Base-by-base conservation (phyloP, 768 basidiomycete species). In the Calocybe gangraenosa region DNA sequence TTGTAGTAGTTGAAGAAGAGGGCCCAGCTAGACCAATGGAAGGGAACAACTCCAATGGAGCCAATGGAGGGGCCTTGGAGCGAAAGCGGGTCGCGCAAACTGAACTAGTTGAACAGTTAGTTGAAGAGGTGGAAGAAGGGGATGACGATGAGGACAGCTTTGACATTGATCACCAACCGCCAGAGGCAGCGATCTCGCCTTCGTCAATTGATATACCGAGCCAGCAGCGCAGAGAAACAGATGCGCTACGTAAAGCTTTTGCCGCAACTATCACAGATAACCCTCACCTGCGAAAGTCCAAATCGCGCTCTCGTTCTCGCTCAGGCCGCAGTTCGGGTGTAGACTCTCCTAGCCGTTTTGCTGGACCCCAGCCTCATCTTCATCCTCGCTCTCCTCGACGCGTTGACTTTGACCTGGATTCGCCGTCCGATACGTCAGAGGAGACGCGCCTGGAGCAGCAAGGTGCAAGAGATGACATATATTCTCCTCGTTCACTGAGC, bases 1-100 rank as follows among this genome's bases (percentile, higher is more conserved):
- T 98, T 54, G 96, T 98, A 34, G 90, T 99, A 15, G 92, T 99
- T 18, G 96, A 98, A 62, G 94, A 96, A 58, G 93, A 96, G 58
- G 82, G 79, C 23, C 81, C 84, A 0, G 25, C 25, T 28, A 28
- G 25, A 28, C 25, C 25, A 11, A 28, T 6, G 11, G 58, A 67
- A 13, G 77, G 77, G 52, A 59, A 52, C 6, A 60, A 55, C 45
- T 67, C 58, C 42, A 53, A 42, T 21, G 48, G 39, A 18, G 54
- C 57, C 43, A 55, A 43, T 49, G 43, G 48, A 43, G 15, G 31
- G 13, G 54, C 51, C 14, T 47, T 45, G 1, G 57, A 52, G 14
- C 50, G 44, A 10, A 42, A 21, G 23, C 52, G 46, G 14, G 40
- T 41, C 7, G 36, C 33, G n/a, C n/a, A 39, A 17, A 49, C 52